A percentile compares a stretch with the other conserved stretches of the same genome.
Evolutionary conservation across 108 stramenopile species (phyloP).

Genomic region (Cylindrotheca closterium): DNA sequence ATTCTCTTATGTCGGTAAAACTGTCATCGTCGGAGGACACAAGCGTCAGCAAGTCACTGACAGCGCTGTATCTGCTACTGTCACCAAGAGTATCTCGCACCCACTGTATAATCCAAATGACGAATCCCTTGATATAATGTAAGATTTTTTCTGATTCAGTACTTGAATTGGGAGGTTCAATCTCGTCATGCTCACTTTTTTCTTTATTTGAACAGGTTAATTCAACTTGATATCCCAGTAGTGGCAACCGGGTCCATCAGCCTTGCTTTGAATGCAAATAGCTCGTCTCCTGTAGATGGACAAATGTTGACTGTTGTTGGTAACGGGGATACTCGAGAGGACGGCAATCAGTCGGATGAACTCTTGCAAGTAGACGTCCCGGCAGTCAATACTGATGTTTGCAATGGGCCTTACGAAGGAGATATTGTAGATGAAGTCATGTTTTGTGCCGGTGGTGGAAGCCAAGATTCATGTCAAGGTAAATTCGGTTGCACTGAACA

Average conservation of each 20-base stretch:
- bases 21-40: too few species aligned
- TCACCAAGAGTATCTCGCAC: too few species aligned
- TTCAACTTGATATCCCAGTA: too few species aligned
- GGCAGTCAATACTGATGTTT: conserved; percentile 6
- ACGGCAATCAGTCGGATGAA: conserved; percentile 1
- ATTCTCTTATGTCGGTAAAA: too few species aligned
- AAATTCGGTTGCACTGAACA: conserved; percentile 34
- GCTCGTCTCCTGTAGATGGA: conserved; percentile 22
- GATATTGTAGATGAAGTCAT: neutral
- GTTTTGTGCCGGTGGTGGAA: conserved; percentile 26
- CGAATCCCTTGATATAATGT: too few species aligned
- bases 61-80: too few species aligned
- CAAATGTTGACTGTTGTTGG: conserved; percentile 44
- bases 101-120: too few species aligned
- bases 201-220: too few species aligned
- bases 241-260: conserved; percentile 15
- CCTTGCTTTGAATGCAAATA: conserved; percentile 8
- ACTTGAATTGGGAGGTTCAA: too few species aligned
- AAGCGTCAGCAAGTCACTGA: too few species aligned
- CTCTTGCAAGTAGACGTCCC: conserved; percentile 30
- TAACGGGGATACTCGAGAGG: conserved; percentile 43
- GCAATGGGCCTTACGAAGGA: conserved; percentile 1
- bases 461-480: conserved; percentile 40
- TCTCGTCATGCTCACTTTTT: too few species aligned
- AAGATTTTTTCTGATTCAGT: too few species aligned